Conservation (phyloP, 192 early-diverging fungal genomes). For the Linnemannia elongata region DNA sequence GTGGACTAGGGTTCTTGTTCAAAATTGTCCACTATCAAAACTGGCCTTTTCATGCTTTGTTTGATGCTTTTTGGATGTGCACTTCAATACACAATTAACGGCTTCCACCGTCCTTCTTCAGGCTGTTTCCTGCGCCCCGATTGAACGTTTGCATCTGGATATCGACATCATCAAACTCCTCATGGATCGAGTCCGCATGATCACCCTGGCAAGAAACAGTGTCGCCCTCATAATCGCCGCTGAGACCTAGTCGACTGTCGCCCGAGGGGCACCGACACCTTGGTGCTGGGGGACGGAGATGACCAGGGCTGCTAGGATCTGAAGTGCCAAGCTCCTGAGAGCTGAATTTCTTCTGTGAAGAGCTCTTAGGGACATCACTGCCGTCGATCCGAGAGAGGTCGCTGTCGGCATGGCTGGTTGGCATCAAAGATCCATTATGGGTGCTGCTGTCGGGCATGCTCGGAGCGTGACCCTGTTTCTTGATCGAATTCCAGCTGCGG, state of each 20-base stretch:
- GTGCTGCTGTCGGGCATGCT: neutral
- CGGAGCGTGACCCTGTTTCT: neutral
- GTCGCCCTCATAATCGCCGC: neutral
- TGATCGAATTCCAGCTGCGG: neutral
- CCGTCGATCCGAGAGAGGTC: neutral
- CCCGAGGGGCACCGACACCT: neutral
- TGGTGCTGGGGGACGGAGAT: neutral
- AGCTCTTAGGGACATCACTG: neutral
- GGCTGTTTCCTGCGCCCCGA: neutral
- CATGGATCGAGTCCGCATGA: neutral
- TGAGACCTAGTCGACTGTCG: neutral
- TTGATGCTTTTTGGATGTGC: too few relatives aligned
- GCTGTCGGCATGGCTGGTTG: neutral
- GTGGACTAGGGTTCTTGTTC: too few relatives aligned
- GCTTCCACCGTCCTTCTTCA: neutral
- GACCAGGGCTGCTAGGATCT: neutral
- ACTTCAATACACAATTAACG: neutral
- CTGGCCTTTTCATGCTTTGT: too few relatives aligned
- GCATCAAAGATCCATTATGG: neutral
- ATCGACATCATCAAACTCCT: slow-evolving; percentile 1
- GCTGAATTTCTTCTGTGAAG: neutral
- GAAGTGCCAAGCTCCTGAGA: neutral
- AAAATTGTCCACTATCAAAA: too few relatives aligned
- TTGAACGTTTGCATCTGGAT: slow-evolving; percentile 1
- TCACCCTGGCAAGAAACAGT: neutral